These are phyloP conservation scores for Lentinula sp. DNA, from an alignment of 768 basidiomycete genomes.

Conservation along the genomic window DNA sequence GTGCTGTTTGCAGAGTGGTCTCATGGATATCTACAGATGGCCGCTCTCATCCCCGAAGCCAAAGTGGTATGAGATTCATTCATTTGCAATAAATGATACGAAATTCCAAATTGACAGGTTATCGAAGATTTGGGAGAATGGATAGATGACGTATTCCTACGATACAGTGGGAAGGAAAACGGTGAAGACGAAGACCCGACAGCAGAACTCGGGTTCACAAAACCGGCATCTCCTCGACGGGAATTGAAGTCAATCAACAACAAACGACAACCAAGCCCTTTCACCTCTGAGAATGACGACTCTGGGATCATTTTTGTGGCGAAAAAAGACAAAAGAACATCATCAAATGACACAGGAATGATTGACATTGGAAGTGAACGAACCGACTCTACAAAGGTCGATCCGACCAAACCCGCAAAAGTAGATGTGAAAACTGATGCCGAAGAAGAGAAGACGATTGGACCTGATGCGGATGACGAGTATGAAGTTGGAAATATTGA, in stretches of 20 bases:
- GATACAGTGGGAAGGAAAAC: conserved; percentile 14
- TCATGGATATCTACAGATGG: conserved; percentile 97
- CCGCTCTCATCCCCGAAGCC: conserved; percentile 77
- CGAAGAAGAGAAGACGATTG: conserved; percentile 1
- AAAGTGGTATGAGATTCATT: conserved; percentile 39
- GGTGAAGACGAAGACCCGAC: conserved; percentile 10
- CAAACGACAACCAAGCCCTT: conserved; percentile 16
- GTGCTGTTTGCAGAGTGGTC: conserved; percentile 95
- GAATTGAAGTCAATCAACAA: not conserved
- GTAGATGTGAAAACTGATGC: conserved; percentile 1
- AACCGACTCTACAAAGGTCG: conserved; percentile 5
- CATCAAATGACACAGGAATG: conserved; percentile 10
- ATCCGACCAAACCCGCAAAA: not conserved
- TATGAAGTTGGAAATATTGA: not conserved
- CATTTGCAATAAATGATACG: not conserved
- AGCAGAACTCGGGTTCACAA: not conserved
- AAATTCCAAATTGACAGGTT: conserved; percentile 26
- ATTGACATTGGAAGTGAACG: conserved; percentile 3
- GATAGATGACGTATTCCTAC: conserved; percentile 76
- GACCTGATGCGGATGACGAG: conserved; percentile 3
- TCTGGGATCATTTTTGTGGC: conserved; percentile 67
- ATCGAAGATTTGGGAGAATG: conserved; percentile 85
- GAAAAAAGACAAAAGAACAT: conserved; percentile 32
- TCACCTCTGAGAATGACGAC: conserved; percentile 56
- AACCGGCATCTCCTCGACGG: not conserved